Percentiles rank a stretch among this genome's conserved stretches.
Evolutionary conservation across 495 filamentous ascomycete species (phyloP).

Genomic region (Cercophora newfieldiana): DNA sequence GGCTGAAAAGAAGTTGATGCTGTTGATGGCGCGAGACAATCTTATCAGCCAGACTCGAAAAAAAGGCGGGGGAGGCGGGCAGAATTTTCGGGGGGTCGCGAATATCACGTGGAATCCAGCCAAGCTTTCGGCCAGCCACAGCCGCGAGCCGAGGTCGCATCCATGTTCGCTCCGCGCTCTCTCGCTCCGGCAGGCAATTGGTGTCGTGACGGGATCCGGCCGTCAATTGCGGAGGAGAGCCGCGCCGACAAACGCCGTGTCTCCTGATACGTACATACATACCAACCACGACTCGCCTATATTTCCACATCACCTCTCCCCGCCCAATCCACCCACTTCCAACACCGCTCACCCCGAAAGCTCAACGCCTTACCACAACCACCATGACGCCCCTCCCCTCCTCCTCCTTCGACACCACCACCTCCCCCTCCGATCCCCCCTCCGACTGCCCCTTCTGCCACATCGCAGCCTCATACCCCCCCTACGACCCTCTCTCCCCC

Average conservation of each 20-base stretch:
- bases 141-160: background rate
- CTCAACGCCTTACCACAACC: background rate
- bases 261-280: background rate
- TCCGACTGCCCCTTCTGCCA: slow-evolving; percentile 64
- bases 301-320: background rate
- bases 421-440: slow-evolving; percentile 5
- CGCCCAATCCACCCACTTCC: background rate
- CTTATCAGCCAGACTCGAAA: slow-evolving; percentile 22
- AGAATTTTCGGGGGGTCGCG: slow-evolving; percentile 27
- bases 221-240: background rate
- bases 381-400: slow-evolving; percentile 13
- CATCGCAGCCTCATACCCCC: slow-evolving; percentile 52
- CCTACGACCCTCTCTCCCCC: slow-evolving; percentile 43
- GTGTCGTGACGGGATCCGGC: background rate
- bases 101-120: background rate
- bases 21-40: slow-evolving; percentile 8
- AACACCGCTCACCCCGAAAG: background rate
- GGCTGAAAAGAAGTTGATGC: background rate
- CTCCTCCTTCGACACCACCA: slow-evolving; percentile 6
- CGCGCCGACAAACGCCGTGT: background rate
- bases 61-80: slow-evolving; percentile 34
- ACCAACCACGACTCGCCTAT: too few species aligned
- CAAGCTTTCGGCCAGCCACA: background rate
- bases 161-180: background rate
- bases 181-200: background rate